Base-by-base conservation (phyloP, 345 rosid genomes). In the Chamaenerion angustifolium region DNA sequence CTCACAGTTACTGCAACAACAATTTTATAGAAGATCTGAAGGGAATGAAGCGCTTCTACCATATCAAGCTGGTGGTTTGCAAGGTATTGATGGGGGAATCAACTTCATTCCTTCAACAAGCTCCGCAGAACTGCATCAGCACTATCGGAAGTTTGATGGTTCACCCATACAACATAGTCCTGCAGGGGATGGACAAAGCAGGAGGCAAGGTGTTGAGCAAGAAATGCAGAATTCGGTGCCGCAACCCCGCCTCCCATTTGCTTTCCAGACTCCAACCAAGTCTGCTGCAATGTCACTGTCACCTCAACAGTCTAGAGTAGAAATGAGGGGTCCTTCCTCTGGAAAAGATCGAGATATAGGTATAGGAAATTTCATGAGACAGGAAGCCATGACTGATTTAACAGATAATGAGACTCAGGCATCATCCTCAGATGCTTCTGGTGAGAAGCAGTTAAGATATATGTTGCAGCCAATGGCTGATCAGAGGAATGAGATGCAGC, bases 201-300 rank as follows among this genome's bases (percentile, higher is more conserved):
- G 86, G 62, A 66, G 57, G 68, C 83, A 72, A 52, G 63, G 72
- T 61, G 56, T 49, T 45, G 93, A 83, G 47, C 85, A 77, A 57
- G 94, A 82, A 67, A 65, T 54, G 51, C 54, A 81, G 51, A 93
- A 71, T 63, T 93, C 95, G 3, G 68, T 71, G 59, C 95, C 82
- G 47, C 96, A 88, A 70, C 94, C 94, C 3, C 81, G 81, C 78
- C 58, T 78, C 17, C 99, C 84, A 64, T 77, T 57, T 70, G 90
- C 88, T 69, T 61, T 72, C 21, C 88, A 79, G 57, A 78, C 78
- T 40, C 56, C 79, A 13, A 89, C 76, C 64, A 81, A 82, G 68
- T 70, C 87, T 18, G 61, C 78, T 50, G 55, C 70, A 56, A 66
- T 60, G 21, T 58, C 64, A 65, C 85, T 68, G 54, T 55, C 79